A percentile compares a stretch with the other conserved stretches of the same genome.
Evolutionary conservation across 768 basidiomycete species (phyloP).

Genomic region (Mycena leptocephala): DNA sequence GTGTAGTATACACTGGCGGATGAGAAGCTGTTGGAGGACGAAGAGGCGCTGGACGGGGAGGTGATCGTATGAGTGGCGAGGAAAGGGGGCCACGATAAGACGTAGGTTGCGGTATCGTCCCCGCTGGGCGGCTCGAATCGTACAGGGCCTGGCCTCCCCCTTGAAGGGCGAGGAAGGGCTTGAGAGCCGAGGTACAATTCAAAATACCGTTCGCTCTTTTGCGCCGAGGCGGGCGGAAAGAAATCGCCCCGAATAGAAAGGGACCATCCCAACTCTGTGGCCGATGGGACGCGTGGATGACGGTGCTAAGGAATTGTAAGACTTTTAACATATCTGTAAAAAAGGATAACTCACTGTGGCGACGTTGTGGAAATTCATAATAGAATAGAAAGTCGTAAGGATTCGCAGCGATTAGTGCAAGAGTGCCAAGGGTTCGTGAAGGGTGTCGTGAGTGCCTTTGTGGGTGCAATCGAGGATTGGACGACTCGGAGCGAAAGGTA

Average conservation of each 20-base stretch:
- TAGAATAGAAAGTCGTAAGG: background rate
- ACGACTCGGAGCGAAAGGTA: constrained; percentile 8
- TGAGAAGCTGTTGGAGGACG: background rate
- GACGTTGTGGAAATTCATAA: constrained; percentile 29
- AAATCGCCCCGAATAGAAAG: background rate
- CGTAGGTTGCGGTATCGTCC: background rate
- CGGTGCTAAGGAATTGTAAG: constrained; percentile 16
- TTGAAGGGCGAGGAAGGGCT: constrained; percentile 16
- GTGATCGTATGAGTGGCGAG: background rate
- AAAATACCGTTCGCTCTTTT: background rate
- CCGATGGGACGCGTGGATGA: background rate
- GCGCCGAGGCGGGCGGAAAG: background rate
- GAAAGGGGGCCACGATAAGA: constrained; percentile 28
- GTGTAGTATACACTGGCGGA: constrained; percentile 23
- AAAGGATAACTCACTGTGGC: constrained; percentile 8
- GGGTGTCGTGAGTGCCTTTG: background rate
- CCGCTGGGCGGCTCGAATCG: constrained; percentile 3
- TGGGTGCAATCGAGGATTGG: background rate
- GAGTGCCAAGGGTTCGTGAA: background rate
- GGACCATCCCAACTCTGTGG: background rate
- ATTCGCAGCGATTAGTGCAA: background rate
- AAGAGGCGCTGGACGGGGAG: constrained; percentile 11
- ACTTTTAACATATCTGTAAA: background rate
- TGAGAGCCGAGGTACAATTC: constrained; percentile 11
- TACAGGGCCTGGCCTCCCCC: background rate